phyloP scores from a whole-genome alignment of 805 yeast genomes.

The Hermanozyma aechmeae region DNA sequence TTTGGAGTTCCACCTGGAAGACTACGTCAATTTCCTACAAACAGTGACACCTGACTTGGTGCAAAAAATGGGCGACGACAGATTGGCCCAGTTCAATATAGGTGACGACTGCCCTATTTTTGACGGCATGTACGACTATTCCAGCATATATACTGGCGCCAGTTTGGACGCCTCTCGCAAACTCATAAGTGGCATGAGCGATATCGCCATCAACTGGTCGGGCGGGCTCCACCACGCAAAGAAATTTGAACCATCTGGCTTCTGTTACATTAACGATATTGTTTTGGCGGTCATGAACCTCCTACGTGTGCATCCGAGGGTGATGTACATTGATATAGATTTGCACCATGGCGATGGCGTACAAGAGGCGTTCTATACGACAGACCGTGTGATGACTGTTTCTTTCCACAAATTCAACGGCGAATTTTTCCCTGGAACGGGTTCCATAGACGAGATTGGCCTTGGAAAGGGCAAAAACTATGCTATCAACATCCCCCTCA shows the following conservation, averaged over 20 bases:
- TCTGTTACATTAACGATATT: slow-evolving; percentile 91
- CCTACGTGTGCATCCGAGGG: slow-evolving; percentile 83
- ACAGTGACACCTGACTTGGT: slow-evolving; percentile 70
- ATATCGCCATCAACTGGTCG: slow-evolving; percentile 92
- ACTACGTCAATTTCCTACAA: slow-evolving; percentile 70
- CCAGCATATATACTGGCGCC: slow-evolving; percentile 86
- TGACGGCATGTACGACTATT: slow-evolving; percentile 90
- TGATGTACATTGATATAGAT: slow-evolving; percentile 88
- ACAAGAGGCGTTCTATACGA: slow-evolving; percentile 90
- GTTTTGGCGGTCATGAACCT: slow-evolving; percentile 81
- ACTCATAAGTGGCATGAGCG: slow-evolving; percentile 76
- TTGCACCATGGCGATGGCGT: slow-evolving; percentile 98
- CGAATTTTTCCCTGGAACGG: slow-evolving; percentile 96
- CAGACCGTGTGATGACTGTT: slow-evolving; percentile 94
- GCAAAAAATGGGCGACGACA: slow-evolving; percentile 44
- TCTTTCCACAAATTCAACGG: slow-evolving; percentile 92
- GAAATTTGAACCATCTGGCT: slow-evolving; percentile 88
- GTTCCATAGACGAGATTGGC: slow-evolving; percentile 83
- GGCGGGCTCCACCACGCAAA: slow-evolving; percentile 98
- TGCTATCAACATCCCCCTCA: slow-evolving; percentile 82
- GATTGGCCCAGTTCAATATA: slow-evolving; percentile 66
- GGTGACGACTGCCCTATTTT: slow-evolving; percentile 94
- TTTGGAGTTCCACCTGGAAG: slow-evolving; percentile 75
- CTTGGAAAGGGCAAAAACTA: slow-evolving; percentile 83
- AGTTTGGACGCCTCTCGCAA: slow-evolving; percentile 89